Evolutionary conservation across 441 rosid genomes (phyloP).

Genomic region (Manihot esculenta): DNA sequence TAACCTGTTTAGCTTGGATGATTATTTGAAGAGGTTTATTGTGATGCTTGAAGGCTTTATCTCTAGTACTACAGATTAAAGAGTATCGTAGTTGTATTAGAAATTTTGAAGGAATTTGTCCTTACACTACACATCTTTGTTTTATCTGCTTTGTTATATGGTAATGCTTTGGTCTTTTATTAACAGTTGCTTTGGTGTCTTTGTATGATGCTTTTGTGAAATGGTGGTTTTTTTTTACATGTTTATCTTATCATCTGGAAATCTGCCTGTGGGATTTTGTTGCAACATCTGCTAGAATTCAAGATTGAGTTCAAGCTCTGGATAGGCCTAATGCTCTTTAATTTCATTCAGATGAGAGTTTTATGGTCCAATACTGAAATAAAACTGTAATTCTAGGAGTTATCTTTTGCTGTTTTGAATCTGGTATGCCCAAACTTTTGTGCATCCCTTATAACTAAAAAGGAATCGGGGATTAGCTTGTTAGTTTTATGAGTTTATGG

Average conservation of each 20-base stretch:
- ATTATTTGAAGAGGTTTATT: constrained; percentile 20
- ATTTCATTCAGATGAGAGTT: not conserved
- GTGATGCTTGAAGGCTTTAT: constrained; percentile 9
- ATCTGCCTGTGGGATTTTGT: no score
- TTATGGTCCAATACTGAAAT: not conserved
- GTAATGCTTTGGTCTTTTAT: not conserved
- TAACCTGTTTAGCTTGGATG: constrained; percentile 16
- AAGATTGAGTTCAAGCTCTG: constrained; percentile 1
- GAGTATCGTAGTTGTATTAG: constrained; percentile 15
- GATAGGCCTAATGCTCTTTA: not conserved
- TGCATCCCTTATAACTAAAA: not conserved
- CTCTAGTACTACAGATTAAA: not conserved
- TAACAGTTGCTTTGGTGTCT: not conserved
- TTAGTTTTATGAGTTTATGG: not conserved
- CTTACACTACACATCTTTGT: not conserved
- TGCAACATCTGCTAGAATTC: not conserved
- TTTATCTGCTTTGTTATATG: not conserved
- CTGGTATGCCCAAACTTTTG: not conserved
- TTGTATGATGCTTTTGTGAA: constrained; percentile 1
- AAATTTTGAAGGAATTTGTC: not conserved
- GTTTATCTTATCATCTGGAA: no score
- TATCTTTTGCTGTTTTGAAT: not conserved
- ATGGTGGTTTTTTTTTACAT: not conserved
- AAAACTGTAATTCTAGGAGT: not conserved
- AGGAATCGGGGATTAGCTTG: not conserved